Evolutionary conservation across 2,329 filamentous ascomycete genomes (phyloP).

Genomic region (Zymoseptoria tritici): DNA sequence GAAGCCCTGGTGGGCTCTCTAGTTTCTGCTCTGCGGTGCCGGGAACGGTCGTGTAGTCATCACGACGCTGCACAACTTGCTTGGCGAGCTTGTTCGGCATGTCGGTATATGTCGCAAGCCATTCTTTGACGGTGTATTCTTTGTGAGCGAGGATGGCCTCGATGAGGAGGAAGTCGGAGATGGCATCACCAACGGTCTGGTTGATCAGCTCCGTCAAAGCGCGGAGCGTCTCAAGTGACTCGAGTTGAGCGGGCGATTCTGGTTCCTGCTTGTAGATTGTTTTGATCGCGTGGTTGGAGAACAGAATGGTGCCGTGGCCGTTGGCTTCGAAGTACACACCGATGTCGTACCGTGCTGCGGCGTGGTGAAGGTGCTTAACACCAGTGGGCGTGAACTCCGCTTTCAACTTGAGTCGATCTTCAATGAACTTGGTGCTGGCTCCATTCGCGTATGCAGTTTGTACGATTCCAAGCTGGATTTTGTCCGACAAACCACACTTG

Average conservation of each 20-base stretch:
- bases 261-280: conserved; percentile 73
- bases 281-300: conserved; percentile 75
- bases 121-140: conserved; percentile 76
- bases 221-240: conserved; percentile 74
- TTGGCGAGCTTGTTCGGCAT: conserved; percentile 92
- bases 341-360: conserved; percentile 88
- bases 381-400: conserved; percentile 91
- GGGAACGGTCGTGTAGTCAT: conserved; percentile 83
- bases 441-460: conserved; percentile 98
- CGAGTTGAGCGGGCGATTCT: conserved; percentile 84
- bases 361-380: conserved; percentile 96
- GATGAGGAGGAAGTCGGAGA: conserved; percentile 92
- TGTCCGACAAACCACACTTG: conserved; percentile 67
- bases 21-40: conserved; percentile 71
- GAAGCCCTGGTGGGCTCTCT: conserved; percentile 67
- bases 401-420: conserved; percentile 78
- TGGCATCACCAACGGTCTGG: conserved; percentile 92
- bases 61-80: conserved; percentile 81
- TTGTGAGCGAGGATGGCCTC: conserved; percentile 96
- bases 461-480: conserved; percentile 85
- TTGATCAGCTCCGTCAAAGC: conserved; percentile 90
- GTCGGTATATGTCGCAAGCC: conserved; percentile 87
- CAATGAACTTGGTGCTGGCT: conserved; percentile 84
- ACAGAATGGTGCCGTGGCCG: conserved; percentile 92
- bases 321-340: conserved; percentile 99